A percentile compares a stretch with the other conserved stretches of the same genome.
These are phyloP conservation scores for Ogataea polymorpha DNA, from an alignment of 805 yeast species.

Conservation along the genomic window DNA sequence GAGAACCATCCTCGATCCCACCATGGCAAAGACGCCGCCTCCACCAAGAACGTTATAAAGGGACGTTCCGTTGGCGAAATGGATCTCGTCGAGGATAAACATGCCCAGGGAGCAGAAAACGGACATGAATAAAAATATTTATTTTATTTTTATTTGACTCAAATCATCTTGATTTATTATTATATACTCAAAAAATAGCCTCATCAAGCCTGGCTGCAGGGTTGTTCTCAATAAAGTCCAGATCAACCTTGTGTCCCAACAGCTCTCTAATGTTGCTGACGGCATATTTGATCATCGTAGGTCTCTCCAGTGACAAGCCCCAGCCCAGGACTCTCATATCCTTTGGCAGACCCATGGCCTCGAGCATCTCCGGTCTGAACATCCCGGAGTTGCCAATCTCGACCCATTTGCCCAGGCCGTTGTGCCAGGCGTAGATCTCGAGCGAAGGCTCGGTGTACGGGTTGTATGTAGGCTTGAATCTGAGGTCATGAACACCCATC, in stretches of 20 bases:
- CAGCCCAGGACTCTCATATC: conserved; percentile 93
- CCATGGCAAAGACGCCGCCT: conserved; percentile 78
- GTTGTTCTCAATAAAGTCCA: conserved; percentile 91
- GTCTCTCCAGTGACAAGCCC: conserved; percentile 97
- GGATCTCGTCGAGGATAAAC: conserved; percentile 87
- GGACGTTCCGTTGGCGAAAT: conserved; percentile 41
- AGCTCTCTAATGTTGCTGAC: conserved; percentile 95
- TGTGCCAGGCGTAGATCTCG: conserved; percentile 97
- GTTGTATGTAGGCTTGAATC: conserved; percentile 98
- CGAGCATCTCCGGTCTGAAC: conserved; percentile 99
- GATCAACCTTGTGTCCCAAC: conserved; percentile 92
- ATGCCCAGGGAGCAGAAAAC: conserved; percentile 74
- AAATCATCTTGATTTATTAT: neutral
- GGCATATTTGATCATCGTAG: conserved; percentile 97
- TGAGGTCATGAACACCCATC: conserved; percentile 94
- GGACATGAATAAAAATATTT: neutral
- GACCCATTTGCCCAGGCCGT: conserved; percentile 93
- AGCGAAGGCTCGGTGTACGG: conserved; percentile 99
- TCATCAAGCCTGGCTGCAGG: conserved; percentile 98
- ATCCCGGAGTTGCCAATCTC: conserved; percentile 99
- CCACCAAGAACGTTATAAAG: conserved; percentile 73
- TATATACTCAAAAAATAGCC: conserved; percentile 38
- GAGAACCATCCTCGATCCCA: conserved; percentile 65
- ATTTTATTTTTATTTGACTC: neutral
- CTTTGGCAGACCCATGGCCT: conserved; percentile 95